These are phyloP conservation scores for Morella rubra DNA, from an alignment of 306 rosid genomes.

Conservation along the genomic window DNA sequence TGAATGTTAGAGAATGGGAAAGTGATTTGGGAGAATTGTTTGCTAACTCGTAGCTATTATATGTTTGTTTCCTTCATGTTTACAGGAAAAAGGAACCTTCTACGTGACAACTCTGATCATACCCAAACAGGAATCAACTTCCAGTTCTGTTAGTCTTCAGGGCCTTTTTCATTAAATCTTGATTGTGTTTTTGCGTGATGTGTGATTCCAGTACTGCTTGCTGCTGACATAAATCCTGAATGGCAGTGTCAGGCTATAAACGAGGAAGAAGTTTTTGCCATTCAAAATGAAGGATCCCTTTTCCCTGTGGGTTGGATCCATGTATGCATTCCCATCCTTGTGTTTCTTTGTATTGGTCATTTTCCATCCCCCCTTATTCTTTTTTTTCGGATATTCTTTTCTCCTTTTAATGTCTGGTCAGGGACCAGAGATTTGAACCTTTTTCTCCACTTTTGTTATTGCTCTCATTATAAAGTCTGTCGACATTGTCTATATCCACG, in stretches of 20 bases:
- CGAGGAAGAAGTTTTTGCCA: constrained; percentile 73
- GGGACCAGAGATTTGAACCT: neutral
- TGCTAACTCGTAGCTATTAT: constrained; percentile 25
- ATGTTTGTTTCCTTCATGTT: constrained; percentile 26
- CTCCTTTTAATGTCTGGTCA: constrained; percentile 8
- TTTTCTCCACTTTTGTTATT: constrained; percentile 1
- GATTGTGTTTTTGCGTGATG: constrained; percentile 17
- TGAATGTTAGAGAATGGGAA: constrained; percentile 8
- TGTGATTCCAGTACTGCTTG: constrained; percentile 28
- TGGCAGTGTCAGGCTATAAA: constrained; percentile 77
- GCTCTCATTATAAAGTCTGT: neutral
- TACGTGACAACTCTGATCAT: constrained; percentile 73
- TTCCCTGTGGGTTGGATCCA: constrained; percentile 88
- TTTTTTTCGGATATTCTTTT: neutral
- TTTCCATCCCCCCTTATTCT: neutral
- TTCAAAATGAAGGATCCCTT: constrained; percentile 69
- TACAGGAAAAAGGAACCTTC: constrained; percentile 63
- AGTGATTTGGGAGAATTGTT: constrained; percentile 9
- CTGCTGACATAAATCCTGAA: constrained; percentile 35
- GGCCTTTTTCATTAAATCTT: constrained; percentile 11
- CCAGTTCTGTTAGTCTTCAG: constrained; percentile 63
- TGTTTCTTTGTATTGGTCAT: neutral
- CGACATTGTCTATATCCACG: neutral
- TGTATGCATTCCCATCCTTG: constrained; percentile 37
- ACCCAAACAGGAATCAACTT: constrained; percentile 89